A percentile compares a stretch with the other conserved stretches of the same genome.
Conservation (phyloP, 495 filamentous ascomycete genomes). For the Friedmanniomyces endolithicus region DNA sequence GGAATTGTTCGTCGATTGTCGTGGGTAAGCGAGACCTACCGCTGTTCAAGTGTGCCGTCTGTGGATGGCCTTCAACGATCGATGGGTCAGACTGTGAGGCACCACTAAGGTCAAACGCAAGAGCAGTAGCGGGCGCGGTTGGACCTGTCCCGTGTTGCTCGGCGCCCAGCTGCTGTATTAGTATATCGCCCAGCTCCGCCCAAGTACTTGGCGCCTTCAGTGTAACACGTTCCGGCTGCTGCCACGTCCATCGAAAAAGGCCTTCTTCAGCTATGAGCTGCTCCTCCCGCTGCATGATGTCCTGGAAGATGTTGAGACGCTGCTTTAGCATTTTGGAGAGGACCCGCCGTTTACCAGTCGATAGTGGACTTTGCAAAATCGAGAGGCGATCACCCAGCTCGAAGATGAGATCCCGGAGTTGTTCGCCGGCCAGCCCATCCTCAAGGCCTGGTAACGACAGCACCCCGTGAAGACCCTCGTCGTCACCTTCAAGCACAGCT, state of each 20-base stretch:
- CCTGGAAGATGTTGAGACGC: conserved; percentile 56
- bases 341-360: conserved; percentile 46
- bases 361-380: conserved; percentile 53
- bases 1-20: conserved; percentile 13
- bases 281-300: not conserved
- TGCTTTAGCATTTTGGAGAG: conserved; percentile 51
- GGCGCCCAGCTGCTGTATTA: conserved; percentile 39
- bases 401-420: conserved; percentile 54
- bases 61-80: not conserved
- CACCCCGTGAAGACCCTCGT: conserved; percentile 54
- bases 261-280: not conserved
- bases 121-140: conserved; percentile 28
- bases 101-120: conserved; percentile 22
- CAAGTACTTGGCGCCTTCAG: conserved; percentile 32
- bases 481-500: conserved; percentile 76
- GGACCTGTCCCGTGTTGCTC: conserved; percentile 33
- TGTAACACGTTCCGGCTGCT: conserved; percentile 24
- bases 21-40: not conserved
- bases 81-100: not conserved
- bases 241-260: not conserved
- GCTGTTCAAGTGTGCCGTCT: not conserved
- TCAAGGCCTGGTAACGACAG: conserved; percentile 71
- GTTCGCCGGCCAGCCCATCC: conserved; percentile 69
- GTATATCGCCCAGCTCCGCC: conserved; percentile 43
- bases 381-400: conserved; percentile 62